Evolutionary conservation across 345 rosid genomes (phyloP), one percentile per base, ranked within the genome.

Genomic region (Euphorbia tirucalli): DNA sequence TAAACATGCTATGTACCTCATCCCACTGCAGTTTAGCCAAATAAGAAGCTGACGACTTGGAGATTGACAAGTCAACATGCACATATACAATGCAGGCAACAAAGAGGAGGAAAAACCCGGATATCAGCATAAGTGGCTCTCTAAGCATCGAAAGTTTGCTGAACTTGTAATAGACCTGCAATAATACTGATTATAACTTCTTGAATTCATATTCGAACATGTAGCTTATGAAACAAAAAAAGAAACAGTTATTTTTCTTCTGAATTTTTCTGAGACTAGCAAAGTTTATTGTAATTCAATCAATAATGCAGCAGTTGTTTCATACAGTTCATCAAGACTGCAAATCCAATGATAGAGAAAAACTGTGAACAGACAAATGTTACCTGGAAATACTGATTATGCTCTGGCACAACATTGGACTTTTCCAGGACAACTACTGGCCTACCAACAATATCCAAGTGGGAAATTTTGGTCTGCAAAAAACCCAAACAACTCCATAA

Each of bases 11-110:
- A 72, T 74, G 71, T 74, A 93, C 99, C 86, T 96, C 96, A 75
- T 96, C 98, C 98, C 94, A 96, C 74, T 96, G 96, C 66, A 84
- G 85, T 84, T 88, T 96, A n/a, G 97, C 95, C 81, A 96, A 77
- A 83, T 96, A 96, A 65, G 96, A 78, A 37, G 97, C 74, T 22
- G 99, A 96, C 46, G 92, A 91, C 85, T 91, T 93, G 76, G 99
- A 96, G 81, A 96, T 93, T 73, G 97, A 87, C 79, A 88, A 71
- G 84, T 96, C 98, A 70, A 89, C 89, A 46, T 84, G 96, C 73
- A 84, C 78, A 52, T 84, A 96, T n/a, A 85, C 76, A 57, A 87
- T 86, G 80, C 98, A 89, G 25, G 92, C 78, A 71, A 89, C 77
- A 76, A 96, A 91, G 61, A 96, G 77, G 81, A 81, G 69, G 81